Conservation (phyloP, 2,329 filamentous ascomycete species). For the Fusarium caatingaense region DNA sequence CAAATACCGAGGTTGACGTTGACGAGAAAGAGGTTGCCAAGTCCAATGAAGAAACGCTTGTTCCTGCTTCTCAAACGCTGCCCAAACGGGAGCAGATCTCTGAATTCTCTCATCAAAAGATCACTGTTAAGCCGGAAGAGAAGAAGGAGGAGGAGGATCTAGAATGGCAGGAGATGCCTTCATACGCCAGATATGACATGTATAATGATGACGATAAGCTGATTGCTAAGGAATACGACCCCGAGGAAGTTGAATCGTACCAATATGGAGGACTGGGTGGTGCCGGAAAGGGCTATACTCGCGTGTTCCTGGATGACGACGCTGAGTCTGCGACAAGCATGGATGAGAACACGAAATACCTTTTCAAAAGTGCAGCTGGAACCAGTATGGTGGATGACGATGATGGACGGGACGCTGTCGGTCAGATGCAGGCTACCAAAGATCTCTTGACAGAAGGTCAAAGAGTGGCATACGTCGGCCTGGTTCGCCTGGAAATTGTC, state of each 20-base stretch:
- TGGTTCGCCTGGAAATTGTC: conserved; percentile 83
- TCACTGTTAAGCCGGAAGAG: conserved; percentile 68
- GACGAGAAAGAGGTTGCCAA: conserved; percentile 19
- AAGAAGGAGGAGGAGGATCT: conserved; percentile 66
- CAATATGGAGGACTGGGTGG: conserved; percentile 84
- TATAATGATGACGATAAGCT: conserved; percentile 94
- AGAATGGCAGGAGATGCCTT: conserved; percentile 95
- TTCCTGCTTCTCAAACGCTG: conserved; percentile 20
- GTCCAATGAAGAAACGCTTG: conserved; percentile 31
- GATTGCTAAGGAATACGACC: conserved; percentile 82
- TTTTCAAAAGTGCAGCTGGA: conserved; percentile 80
- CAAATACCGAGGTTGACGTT: conserved; percentile 13
- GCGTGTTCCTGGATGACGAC: conserved; percentile 95
- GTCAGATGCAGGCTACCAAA: conserved; percentile 96
- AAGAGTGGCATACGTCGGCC: conserved; percentile 93
- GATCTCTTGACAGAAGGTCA: conserved; percentile 95
- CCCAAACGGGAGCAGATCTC: conserved; percentile 60
- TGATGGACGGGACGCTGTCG: conserved; percentile 84
- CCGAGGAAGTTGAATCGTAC: conserved; percentile 74
- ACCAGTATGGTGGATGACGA: conserved; percentile 76
- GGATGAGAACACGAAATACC: conserved; percentile 96
- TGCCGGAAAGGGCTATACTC: conserved; percentile 93
- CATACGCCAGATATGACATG: conserved; percentile 91
- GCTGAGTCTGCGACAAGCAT: conserved; percentile 93
- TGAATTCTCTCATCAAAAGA: conserved; percentile 91